Conservation (phyloP, 768 basidiomycete species). For the Coprinopsis sp. region DNA sequence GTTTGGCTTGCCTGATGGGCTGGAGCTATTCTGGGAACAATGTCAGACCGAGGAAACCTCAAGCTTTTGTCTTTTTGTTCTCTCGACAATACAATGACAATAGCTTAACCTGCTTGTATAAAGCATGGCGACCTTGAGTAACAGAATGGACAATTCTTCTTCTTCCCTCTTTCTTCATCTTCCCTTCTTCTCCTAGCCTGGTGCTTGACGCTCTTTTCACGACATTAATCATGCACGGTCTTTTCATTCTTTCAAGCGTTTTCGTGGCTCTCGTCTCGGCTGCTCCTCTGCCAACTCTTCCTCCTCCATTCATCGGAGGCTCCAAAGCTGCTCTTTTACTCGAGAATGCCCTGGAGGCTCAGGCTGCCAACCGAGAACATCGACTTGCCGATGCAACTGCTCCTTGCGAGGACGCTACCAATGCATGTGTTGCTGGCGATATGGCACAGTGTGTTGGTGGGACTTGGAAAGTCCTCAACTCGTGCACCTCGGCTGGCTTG, state of each 20-base stretch:
- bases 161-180: conserved; percentile 11
- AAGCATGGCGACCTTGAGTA: too few relatives aligned
- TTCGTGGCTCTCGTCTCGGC: conserved; percentile 19
- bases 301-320: too few relatives aligned
- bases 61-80: too few relatives aligned
- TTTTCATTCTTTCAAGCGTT: conserved; percentile 21
- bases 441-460: too few relatives aligned
- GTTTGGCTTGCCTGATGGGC: conserved; percentile 13
- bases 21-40: conserved; percentile 20
- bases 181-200: conserved; percentile 26
- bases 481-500: too few relatives aligned
- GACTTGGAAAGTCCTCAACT: too few relatives aligned
- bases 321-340: conserved; percentile 38
- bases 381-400: background rate
- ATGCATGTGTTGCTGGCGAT: background rate
- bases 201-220: conserved; percentile 24
- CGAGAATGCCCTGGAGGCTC: conserved; percentile 46
- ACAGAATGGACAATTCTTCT: conserved; percentile 1
- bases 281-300: too few relatives aligned
- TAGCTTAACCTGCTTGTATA: too few relatives aligned
- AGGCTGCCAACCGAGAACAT: conserved; percentile 38
- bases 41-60: too few relatives aligned
- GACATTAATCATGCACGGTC: conserved; percentile 10
- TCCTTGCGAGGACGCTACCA: background rate
- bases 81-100: too few relatives aligned